Evolutionary conservation across 257 asterid genomes (phyloP), one percentile per base, ranked within the genome.

Genomic region (Capsicum pubescens): DNA sequence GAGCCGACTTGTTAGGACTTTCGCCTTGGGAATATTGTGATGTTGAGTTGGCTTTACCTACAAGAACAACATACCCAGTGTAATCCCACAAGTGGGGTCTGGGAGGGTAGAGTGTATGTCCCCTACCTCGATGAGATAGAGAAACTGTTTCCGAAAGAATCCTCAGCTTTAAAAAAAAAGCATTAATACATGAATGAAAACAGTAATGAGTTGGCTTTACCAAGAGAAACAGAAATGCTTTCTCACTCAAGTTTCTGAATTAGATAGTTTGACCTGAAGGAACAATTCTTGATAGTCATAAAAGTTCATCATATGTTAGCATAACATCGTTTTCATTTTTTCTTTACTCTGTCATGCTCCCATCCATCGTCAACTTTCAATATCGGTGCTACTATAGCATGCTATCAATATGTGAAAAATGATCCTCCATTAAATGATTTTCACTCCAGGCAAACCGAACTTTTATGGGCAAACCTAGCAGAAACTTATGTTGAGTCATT

Each of bases 391-490:
- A 39, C 57, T 44, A 71, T n/a, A 17, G 7, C 17, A 44, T 5
- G 17, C 58, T 46, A n/a, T 57, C 17, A n/a, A 57, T 71, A 71
- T 71, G 79, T 71, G 36, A 17, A 57, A 79, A 79, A 1, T 79
- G 52, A 60, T 19, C 0, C n/a, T 80, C 48, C 6, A 44, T 9
- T 71, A 9, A 2, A 44, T 44, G 67, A 56, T 58, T 56, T 52
- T 80, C 39, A 36, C 50, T n/a, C 7, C 69, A 80, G 21, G 83
- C 83, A 80, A 80, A 56, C 17, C 5, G 0, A 42, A 8, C 48
- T 81, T 44, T 63, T 19, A 55, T 64, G 84, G 78, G 35, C 6
- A 60, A 67, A 44, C 48, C 56, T 69, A 66, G 57, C 83, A 55
- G 79, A 19, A 48, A 16, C 46, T 71, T 46, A 61, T 57, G 67